These are phyloP conservation scores for Pleurotus ostreatus DNA, from an alignment of 768 basidiomycete genomes.

Conservation along the genomic window DNA sequence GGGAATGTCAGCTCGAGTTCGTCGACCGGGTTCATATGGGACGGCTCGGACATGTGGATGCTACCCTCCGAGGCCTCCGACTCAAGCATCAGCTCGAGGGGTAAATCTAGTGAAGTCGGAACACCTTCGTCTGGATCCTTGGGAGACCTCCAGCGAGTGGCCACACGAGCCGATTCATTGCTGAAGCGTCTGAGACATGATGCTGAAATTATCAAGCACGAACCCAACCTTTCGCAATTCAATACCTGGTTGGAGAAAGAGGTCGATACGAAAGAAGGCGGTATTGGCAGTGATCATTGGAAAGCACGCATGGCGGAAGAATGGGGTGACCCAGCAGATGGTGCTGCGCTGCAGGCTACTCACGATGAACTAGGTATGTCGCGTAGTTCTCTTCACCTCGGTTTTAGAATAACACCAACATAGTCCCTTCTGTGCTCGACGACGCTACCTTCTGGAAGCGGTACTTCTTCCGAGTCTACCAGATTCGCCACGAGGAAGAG, in stretches of 20 bases:
- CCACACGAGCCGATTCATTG: constrained; percentile 74
- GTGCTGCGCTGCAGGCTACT: constrained; percentile 47
- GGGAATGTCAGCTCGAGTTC: constrained; percentile 18
- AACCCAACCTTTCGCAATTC: constrained; percentile 65
- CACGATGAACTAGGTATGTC: constrained; percentile 56
- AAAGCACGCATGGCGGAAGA: constrained; percentile 41
- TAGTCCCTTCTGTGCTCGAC: constrained; percentile 67
- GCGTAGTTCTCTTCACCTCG: neutral
- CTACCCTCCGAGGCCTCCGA: constrained; percentile 37
- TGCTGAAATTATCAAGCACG: constrained; percentile 68
- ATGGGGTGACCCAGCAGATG: constrained; percentile 48
- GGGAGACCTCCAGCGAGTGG: constrained; percentile 44
- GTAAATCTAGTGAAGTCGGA: constrained; percentile 19
- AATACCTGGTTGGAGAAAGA: constrained; percentile 50
- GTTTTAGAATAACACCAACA: constrained; percentile 7
- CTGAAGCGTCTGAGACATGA: constrained; percentile 71
- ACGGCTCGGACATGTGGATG: constrained; percentile 86
- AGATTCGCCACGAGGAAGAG: constrained; percentile 75
- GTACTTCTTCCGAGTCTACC: constrained; percentile 86
- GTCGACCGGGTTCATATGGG: constrained; percentile 59
- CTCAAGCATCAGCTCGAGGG: constrained; percentile 29
- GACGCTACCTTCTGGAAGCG: constrained; percentile 77
- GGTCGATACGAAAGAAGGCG: constrained; percentile 50
- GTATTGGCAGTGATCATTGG: constrained; percentile 60
- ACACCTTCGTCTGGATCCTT: constrained; percentile 16